Percentiles rank a stretch among this genome's conserved stretches.
Conservation (phyloP, 257 asterid species). For the Plantago ovata region DNA sequence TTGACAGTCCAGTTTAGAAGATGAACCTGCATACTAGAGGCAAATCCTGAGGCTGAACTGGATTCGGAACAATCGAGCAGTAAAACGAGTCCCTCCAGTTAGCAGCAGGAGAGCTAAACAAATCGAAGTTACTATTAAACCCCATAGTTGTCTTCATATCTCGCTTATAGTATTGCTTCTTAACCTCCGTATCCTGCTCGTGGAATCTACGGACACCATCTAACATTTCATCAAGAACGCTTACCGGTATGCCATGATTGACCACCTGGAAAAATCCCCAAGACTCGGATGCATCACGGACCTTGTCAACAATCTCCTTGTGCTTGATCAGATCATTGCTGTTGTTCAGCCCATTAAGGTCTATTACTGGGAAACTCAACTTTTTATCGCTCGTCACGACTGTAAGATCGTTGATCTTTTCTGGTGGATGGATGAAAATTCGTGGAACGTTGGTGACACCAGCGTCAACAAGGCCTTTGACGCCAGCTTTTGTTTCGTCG, state of each 20-base stretch:
- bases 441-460: neutral
- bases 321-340: neutral
- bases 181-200: conserved; percentile 5
- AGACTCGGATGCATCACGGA: conserved; percentile 18
- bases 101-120: conserved; percentile 11
- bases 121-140: conserved; percentile 2
- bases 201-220: conserved; percentile 3
- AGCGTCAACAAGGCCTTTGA: conserved; percentile 12
- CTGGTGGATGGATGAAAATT: conserved; percentile 10
- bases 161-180: conserved; percentile 1
- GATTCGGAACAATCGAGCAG: conserved; percentile 3
- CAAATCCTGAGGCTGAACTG: conserved; percentile 3
- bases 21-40: conserved; percentile 6
- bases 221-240: neutral
- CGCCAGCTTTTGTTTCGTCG: conserved; percentile 9
- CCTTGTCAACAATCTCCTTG: conserved; percentile 15
- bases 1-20: neutral
- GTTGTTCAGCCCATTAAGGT: conserved; percentile 20
- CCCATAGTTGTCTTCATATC: neutral
- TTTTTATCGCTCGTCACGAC: neutral
- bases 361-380: conserved; percentile 25
- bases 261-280: conserved; percentile 43
- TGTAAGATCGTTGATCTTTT: neutral
- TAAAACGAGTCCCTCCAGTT: conserved; percentile 11
- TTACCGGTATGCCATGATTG: conserved; percentile 28